Base-by-base conservation (phyloP, 768 basidiomycete species). In the Asterophora lycoperdoides region DNA sequence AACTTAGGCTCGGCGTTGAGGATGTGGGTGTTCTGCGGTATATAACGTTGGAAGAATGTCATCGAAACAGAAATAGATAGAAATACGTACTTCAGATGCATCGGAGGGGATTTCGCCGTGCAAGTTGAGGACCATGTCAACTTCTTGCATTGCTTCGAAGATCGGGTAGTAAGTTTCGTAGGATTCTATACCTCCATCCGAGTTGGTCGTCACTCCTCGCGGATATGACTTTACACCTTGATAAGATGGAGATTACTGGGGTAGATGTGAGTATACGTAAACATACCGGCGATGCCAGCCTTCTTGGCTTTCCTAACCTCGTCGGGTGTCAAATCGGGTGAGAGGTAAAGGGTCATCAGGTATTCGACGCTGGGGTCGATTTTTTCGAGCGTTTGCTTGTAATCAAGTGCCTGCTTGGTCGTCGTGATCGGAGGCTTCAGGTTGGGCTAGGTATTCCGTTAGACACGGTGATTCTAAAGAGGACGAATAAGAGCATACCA, bases 21-120 rank as follows among this genome's bases (percentile, higher is more conserved):
- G 33, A 98, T 78, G 61, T 93, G 93, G 26, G 82, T 86, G 64
- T 96, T 92, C 87, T 93, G 46, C 23, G 7, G 34, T 43, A 53
- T 41, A 10, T 9, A 4, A n/a, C 28, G 32, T 36, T 39, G 20
- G 4, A 15, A 0, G 5, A 30, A 37, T 1, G 18, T 6, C 23
- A 34, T 17, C 3, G 11, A 10, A 34, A 13, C 23, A 37, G 34
- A 10, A n/a, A 36, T 33, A 47, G 39, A 55, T 23, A 23, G 3
- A n/a, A 58, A 32, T 33, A 74, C 81, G 59, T 70, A 82, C 76
- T 50, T 75, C 68, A 36, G 68, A 55, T 3, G 83, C 65, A 55
- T 93, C 86, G n/a, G 93, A 94, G 9, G 96, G 94, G 17, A 98
- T 80, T 70, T 99, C 96, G 17, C 96, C 96, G 56, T 99, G 96